Evolutionary conservation across 768 basidiomycete species (phyloP).

Genomic region (Lanmaoa pseudosensibilis): DNA sequence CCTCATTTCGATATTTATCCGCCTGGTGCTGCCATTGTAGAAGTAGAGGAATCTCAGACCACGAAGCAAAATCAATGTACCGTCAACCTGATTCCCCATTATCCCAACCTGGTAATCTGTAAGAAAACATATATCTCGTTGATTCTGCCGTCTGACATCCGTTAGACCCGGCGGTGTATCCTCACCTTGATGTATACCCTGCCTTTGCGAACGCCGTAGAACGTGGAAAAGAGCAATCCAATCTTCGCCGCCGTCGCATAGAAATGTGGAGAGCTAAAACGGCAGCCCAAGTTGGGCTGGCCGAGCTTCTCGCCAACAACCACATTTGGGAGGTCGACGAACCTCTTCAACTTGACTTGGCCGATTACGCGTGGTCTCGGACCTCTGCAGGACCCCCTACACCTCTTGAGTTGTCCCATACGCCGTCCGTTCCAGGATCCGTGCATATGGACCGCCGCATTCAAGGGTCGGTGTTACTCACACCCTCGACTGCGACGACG

Average conservation of each 20-base stretch:
- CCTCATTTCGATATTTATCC: conserved; percentile 45
- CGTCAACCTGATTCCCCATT: conserved; percentile 20
- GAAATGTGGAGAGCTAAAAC: conserved; percentile 19
- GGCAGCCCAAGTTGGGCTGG: conserved; percentile 23
- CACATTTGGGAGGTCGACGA: conserved; percentile 24
- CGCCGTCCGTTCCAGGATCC: conserved; percentile 46
- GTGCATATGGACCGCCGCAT: conserved; percentile 55
- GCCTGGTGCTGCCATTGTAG: background rate
- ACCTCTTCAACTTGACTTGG: conserved; percentile 53
- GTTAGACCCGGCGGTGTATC: conserved; percentile 25
- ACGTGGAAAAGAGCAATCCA: background rate
- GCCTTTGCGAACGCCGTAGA: background rate
- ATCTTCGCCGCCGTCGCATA: conserved; percentile 13
- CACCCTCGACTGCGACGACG: conserved; percentile 45
- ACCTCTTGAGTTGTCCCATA: conserved; percentile 40
- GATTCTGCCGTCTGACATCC: conserved; percentile 4
- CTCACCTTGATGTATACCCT: conserved; percentile 23
- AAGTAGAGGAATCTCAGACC: background rate
- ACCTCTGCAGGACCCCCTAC: conserved; percentile 66
- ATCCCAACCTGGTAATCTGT: conserved; percentile 41
- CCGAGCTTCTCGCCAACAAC: conserved; percentile 16
- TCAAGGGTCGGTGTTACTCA: conserved; percentile 57
- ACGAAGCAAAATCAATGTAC: background rate
- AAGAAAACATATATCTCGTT: conserved; percentile 6
- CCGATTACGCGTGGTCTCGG: conserved; percentile 69